These are phyloP conservation scores for Oidium heveae DNA, from an alignment of 2,329 filamentous ascomycete genomes.

Conservation along the genomic window DNA sequence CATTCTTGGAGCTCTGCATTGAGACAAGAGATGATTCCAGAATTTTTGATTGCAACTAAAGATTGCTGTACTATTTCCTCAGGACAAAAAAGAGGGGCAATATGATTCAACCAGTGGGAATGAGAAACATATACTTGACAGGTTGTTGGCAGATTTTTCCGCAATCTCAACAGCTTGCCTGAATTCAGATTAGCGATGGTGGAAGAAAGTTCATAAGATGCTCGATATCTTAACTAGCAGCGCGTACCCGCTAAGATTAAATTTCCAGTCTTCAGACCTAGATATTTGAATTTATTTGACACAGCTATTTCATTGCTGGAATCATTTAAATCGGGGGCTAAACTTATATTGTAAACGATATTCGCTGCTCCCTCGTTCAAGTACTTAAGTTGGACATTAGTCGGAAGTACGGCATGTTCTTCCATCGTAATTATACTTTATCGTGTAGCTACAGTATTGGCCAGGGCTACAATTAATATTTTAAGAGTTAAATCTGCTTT, in stretches of 20 bases:
- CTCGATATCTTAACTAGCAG: too few species aligned
- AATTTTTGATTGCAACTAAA: constrained; percentile 22
- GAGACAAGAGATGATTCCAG: constrained; percentile 19
- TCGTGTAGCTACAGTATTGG: background rate
- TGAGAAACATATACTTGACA: constrained; percentile 18
- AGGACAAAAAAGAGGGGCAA: constrained; percentile 28
- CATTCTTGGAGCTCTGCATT: constrained; percentile 25
- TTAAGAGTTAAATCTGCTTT: background rate
- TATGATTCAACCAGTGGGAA: constrained; percentile 23
- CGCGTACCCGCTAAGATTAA: constrained; percentile 4
- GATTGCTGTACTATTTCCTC: constrained; percentile 29
- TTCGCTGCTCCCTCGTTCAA: constrained; percentile 53
- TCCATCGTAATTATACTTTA: background rate
- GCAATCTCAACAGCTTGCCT: constrained; percentile 32
- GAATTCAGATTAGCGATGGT: constrained; percentile 4
- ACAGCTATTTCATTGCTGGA: background rate
- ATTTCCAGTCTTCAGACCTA: too few species aligned
- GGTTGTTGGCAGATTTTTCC: constrained; percentile 27
- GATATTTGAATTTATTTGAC: background rate
- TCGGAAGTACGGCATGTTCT: constrained; percentile 1
- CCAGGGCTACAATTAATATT: background rate
- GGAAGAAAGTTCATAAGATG: background rate
- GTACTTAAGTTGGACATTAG: constrained; percentile 13
- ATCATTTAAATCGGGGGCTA: background rate
- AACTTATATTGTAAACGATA: constrained; percentile 38